Evolutionary conservation across 73 alveolate genomes (phyloP).

Genomic region (Stentor coeruleus): DNA sequence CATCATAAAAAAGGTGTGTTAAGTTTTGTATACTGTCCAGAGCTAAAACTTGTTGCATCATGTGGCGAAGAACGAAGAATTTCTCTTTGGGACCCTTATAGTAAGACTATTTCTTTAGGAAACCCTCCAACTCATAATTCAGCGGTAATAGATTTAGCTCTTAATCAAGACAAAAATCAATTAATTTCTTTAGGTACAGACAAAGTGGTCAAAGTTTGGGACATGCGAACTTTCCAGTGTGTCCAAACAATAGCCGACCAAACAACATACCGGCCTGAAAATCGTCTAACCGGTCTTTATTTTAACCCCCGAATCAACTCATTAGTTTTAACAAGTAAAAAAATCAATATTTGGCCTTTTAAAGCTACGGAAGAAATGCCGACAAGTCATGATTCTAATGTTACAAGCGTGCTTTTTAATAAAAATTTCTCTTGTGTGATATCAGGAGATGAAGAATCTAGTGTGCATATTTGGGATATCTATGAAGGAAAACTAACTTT

Average conservation of each 20-base stretch:
- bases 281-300: slow-evolving; percentile 55
- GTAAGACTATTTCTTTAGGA: slow-evolving; percentile 44
- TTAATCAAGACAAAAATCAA: slow-evolving; percentile 62
- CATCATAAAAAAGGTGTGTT: slow-evolving; percentile 68
- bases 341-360: slow-evolving; percentile 61
- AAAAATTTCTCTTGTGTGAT: slow-evolving; percentile 53
- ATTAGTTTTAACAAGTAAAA: slow-evolving; percentile 52
- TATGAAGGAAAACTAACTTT: slow-evolving; percentile 58
- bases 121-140: slow-evolving; percentile 57
- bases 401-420: slow-evolving; percentile 52
- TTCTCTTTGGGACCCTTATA: slow-evolving; percentile 70
- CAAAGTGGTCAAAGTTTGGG: slow-evolving; percentile 76
- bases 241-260: slow-evolving; percentile 66
- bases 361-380: slow-evolving; percentile 67
- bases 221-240: slow-evolving; percentile 66
- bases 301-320: slow-evolving; percentile 51
- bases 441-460: slow-evolving; percentile 67
- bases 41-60: slow-evolving; percentile 60
- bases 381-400: slow-evolving; percentile 65
- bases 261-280: slow-evolving; percentile 69
- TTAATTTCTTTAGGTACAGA: slow-evolving; percentile 62
- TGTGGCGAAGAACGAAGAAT: slow-evolving; percentile 76
- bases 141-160: slow-evolving; percentile 53
- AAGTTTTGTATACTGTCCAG: slow-evolving; percentile 55
- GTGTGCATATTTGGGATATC: slow-evolving; percentile 63